Conservation (phyloP, 2,329 filamentous ascomycete species). For the Diplodia mutila region DNA sequence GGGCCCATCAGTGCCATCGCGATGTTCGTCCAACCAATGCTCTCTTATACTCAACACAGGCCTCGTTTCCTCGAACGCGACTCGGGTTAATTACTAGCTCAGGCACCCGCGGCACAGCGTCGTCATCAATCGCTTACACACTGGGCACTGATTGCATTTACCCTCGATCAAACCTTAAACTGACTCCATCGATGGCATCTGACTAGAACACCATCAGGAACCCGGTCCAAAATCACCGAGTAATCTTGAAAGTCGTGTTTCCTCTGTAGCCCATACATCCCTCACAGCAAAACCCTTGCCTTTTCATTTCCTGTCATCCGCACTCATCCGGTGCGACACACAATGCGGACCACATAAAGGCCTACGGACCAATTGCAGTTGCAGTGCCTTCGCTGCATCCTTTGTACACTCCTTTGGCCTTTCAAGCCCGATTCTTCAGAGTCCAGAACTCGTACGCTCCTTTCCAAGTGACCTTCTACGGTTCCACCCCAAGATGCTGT, state of each 20-base stretch:
- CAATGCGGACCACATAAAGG: background rate
- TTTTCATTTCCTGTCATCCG: background rate
- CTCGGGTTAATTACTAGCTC: background rate
- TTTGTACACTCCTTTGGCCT: background rate
- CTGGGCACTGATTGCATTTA: background rate
- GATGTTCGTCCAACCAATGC: background rate
- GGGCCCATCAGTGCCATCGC: too few species aligned
- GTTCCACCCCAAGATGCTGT: background rate
- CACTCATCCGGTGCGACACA: background rate
- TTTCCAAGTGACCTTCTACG: background rate
- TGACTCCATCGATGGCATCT: background rate
- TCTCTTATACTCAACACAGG: background rate
- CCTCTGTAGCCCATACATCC: too few species aligned
- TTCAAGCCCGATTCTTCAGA: background rate
- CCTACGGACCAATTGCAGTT: background rate
- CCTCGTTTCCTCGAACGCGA: background rate
- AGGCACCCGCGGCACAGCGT: background rate
- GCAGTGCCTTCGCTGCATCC: background rate
- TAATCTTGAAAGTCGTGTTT: background rate
- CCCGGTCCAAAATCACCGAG: background rate
- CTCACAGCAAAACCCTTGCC: background rate
- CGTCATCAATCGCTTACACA: background rate
- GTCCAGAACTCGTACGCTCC: background rate
- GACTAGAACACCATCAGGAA: background rate
- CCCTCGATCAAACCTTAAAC: constrained; percentile 6